These are phyloP conservation scores for Vicia faba DNA, from an alignment of 306 rosid genomes.

Conservation along the genomic window DNA sequence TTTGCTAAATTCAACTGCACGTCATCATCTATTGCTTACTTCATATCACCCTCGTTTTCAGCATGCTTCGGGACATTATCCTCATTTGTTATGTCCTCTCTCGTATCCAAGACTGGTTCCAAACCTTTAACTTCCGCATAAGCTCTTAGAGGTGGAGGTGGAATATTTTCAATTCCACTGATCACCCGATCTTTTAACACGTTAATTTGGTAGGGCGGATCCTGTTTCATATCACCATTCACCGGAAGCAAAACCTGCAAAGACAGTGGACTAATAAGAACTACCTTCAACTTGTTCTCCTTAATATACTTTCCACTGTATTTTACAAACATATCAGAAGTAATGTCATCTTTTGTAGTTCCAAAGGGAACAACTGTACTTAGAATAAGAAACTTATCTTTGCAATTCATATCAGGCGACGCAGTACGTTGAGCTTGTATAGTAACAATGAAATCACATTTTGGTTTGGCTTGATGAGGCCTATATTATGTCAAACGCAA, in stretches of 20 bases:
- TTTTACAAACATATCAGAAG: conserved; percentile 69
- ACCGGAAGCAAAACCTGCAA: conserved; percentile 68
- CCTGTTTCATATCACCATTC: conserved; percentile 74
- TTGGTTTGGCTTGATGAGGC: conserved; percentile 71
- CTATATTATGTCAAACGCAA: conserved; percentile 86
- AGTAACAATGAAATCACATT: conserved; percentile 81
- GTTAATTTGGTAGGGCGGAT: conserved; percentile 46
- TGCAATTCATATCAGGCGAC: conserved; percentile 79
- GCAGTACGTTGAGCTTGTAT: conserved; percentile 87
- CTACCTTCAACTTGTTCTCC: conserved; percentile 82
- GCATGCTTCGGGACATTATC: conserved; percentile 37
- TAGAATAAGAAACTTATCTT: conserved; percentile 90
- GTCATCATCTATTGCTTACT: conserved; percentile 37
- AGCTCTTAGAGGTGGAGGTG: conserved; percentile 58
- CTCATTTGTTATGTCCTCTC: conserved; percentile 46
- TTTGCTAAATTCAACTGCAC: conserved; percentile 43
- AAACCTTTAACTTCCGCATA: conserved; percentile 54
- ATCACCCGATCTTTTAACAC: conserved; percentile 58
- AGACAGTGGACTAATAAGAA: conserved; percentile 61
- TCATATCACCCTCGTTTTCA: conserved; percentile 45
- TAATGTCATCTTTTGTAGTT: conserved; percentile 67
- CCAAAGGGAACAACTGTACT: conserved; percentile 66
- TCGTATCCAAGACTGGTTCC: conserved; percentile 45
- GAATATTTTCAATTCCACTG: conserved; percentile 77
- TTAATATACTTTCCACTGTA: conserved; percentile 65